Conservation (phyloP, 768 basidiomycete genomes). For the Lentinula aciculospora region DNA sequence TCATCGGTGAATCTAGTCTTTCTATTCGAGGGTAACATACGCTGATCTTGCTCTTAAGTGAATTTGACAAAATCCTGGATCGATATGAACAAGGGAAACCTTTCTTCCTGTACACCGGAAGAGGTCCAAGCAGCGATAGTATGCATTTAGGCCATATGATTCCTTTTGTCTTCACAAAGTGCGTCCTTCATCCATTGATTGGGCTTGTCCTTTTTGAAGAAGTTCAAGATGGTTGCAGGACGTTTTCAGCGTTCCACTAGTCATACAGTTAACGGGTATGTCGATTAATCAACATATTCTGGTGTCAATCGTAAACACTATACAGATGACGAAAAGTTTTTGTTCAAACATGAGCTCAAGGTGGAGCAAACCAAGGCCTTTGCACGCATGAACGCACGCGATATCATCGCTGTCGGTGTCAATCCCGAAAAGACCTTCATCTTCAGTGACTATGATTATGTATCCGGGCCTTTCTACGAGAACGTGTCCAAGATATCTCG, state of each 20-base stretch:
- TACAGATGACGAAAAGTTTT: slow-evolving; percentile 95
- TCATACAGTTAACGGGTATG: slow-evolving; percentile 90
- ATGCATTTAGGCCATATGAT: slow-evolving; percentile 98
- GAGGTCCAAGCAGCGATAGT: slow-evolving; percentile 93
- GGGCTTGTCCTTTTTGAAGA: not conserved
- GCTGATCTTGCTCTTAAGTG: slow-evolving; percentile 41
- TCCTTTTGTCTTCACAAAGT: slow-evolving; percentile 97
- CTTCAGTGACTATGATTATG: slow-evolving; percentile 86
- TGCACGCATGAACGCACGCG: slow-evolving; percentile 81
- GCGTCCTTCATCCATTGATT: slow-evolving; percentile 18
- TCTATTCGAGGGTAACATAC: not conserved
- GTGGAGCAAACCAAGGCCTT: slow-evolving; percentile 83
- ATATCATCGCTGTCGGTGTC: slow-evolving; percentile 97
- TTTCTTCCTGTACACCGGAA: slow-evolving; percentile 96
- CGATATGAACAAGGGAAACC: slow-evolving; percentile 96
- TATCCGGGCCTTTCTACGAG: slow-evolving; percentile 91
- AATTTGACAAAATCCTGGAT: slow-evolving; percentile 90
- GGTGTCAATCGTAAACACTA: not conserved
- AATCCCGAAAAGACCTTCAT: slow-evolving; percentile 92
- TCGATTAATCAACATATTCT: not conserved
- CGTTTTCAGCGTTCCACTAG: slow-evolving; percentile 90
- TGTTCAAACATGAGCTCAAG: slow-evolving; percentile 94
- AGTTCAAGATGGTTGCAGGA: slow-evolving; percentile 86
- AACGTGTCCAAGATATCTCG: slow-evolving; percentile 92
- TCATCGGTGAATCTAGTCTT: slow-evolving; percentile 63